Conservation (phyloP, 495 filamentous ascomycete species). For the Eremomyces bilateralis region DNA sequence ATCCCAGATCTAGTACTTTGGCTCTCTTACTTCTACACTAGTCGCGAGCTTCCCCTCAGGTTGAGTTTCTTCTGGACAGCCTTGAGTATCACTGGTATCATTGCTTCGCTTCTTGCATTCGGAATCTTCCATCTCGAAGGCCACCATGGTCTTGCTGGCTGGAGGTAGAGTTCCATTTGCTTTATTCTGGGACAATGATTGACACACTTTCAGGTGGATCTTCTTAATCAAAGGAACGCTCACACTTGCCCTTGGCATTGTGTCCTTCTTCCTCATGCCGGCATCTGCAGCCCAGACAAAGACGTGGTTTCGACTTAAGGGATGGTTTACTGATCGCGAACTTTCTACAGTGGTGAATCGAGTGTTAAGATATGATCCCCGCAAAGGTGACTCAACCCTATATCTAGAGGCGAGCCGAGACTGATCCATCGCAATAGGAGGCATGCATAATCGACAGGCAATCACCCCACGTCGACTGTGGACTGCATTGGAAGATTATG, state of each 20-base stretch:
- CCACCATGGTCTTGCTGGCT: conserved; percentile 25
- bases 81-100: conserved; percentile 22
- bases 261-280: conserved; percentile 33
- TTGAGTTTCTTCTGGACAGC: conserved; percentile 31
- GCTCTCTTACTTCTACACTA: conserved; percentile 31
- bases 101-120: conserved; percentile 27
- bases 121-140: conserved; percentile 31
- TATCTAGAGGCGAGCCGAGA: too few species aligned
- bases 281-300: conserved; percentile 28
- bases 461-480: conserved; percentile 25
- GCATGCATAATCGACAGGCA: conserved; percentile 39
- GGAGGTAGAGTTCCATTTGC: conserved; percentile 21
- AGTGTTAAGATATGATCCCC: conserved; percentile 38
- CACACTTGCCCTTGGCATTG: conserved; percentile 28
- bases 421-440: too few species aligned
- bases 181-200: background rate
- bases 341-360: conserved; percentile 38
- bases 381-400: conserved; percentile 32
- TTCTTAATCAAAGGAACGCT: conserved; percentile 24
- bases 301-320: conserved; percentile 31
- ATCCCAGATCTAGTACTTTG: conserved; percentile 26
- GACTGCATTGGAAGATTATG: conserved; percentile 26
- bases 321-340: conserved; percentile 41
- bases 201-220: background rate
- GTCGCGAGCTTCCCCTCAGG: conserved; percentile 27